A percentile compares a stretch with the other conserved stretches of the same genome.
These are phyloP conservation scores for Venturia carpophila DNA, from an alignment of 2,329 filamentous ascomycete species.

Conservation along the genomic window DNA sequence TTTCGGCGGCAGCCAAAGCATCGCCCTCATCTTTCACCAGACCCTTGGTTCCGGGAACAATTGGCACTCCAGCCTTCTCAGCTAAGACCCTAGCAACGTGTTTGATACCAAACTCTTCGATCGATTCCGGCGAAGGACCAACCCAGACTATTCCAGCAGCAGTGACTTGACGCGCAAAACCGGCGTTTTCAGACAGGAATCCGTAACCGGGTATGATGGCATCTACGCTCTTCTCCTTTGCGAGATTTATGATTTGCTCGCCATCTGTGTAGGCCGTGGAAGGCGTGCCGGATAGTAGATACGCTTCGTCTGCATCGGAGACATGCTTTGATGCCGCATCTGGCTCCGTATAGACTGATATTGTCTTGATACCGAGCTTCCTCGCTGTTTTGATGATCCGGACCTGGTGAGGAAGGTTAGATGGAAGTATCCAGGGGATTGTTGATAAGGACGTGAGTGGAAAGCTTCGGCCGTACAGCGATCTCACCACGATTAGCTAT, in stretches of 20 bases:
- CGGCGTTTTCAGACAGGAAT: conserved; percentile 56
- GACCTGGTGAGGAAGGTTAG: conserved; percentile 7
- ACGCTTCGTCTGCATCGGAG: conserved; percentile 44
- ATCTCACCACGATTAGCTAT: conserved; percentile 56
- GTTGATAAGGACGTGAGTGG: neutral
- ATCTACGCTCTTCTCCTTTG: conserved; percentile 42
- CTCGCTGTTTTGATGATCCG: conserved; percentile 11
- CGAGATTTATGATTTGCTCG: conserved; percentile 44
- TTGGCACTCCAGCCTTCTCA: conserved; percentile 44
- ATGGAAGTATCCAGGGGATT: neutral
- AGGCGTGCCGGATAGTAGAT: conserved; percentile 42
- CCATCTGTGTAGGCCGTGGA: conserved; percentile 44
- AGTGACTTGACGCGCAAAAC: conserved; percentile 49
- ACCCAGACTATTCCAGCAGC: conserved; percentile 51
- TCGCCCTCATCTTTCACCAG: conserved; percentile 42
- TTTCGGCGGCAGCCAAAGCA: conserved; percentile 37
- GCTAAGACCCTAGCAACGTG: conserved; percentile 50
- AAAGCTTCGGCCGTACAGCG: conserved; percentile 30
- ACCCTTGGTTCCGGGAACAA: conserved; percentile 46
- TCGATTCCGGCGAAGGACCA: conserved; percentile 48
- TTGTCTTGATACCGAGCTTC: conserved; percentile 42
- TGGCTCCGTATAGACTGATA: conserved; percentile 51
- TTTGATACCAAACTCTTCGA: conserved; percentile 52
- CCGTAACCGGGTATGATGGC: conserved; percentile 62
- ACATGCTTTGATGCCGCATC: conserved; percentile 51